Conservation (phyloP, 345 rosid species). For the Reutealis trisperma region DNA sequence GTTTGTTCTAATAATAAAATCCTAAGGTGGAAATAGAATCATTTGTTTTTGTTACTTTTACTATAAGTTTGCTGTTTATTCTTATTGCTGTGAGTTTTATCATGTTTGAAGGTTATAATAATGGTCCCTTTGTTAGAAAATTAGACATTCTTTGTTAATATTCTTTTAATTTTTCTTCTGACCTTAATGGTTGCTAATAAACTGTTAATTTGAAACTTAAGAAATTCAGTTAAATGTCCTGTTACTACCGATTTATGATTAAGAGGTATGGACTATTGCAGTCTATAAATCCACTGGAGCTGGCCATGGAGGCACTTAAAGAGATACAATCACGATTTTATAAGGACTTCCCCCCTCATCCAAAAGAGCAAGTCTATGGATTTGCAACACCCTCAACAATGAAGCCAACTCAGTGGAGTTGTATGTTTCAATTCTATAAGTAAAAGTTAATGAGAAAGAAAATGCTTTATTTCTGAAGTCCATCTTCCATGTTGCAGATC, state of each 20-base stretch:
- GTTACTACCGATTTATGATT: slow-evolving; percentile 6
- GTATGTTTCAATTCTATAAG: slow-evolving; percentile 45
- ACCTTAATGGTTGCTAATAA: background rate
- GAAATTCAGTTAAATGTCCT: background rate
- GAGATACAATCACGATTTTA: slow-evolving; percentile 81
- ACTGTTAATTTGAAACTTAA: background rate
- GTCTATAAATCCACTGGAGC: slow-evolving; percentile 94
- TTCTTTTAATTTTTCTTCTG: background rate
- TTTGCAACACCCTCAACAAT: slow-evolving; percentile 98
- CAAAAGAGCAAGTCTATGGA: slow-evolving; percentile 71
- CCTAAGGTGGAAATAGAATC: no score
- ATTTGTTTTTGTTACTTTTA: no score
- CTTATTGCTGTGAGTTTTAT: no score
- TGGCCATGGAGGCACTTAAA: slow-evolving; percentile 86
- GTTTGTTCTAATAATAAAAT: no score
- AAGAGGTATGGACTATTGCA: slow-evolving; percentile 31
- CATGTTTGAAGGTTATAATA: no score
- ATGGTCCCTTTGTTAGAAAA: no score
- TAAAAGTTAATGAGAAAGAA: slow-evolving; percentile 15
- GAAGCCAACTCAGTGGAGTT: slow-evolving; percentile 98
- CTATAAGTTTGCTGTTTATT: no score
- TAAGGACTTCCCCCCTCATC: slow-evolving; percentile 86
- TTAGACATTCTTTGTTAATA: no score
- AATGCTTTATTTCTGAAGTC: slow-evolving; percentile 22
- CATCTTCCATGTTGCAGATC: slow-evolving; percentile 54